Evolutionary conservation across 352 stramenopile species (phyloP), one percentile per base, ranked within the genome.

Genomic region (Pythium rishiriense): DNA sequence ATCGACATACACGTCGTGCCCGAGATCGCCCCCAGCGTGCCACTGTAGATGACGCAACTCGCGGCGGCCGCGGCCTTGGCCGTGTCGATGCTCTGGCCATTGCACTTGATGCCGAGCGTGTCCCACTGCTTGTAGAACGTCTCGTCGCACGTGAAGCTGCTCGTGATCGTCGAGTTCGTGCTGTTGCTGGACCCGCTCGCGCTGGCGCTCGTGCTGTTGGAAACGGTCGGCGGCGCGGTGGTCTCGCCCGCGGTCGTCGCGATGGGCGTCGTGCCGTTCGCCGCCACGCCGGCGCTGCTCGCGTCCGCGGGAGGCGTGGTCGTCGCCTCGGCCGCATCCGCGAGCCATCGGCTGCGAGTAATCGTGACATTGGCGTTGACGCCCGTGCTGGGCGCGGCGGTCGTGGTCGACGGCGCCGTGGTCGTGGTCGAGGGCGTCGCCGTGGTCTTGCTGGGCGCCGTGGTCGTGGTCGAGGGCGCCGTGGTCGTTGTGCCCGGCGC

Each of bases 121-220:
- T 85, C 58, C 86, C 86, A 94, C 64, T 82, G 60, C 39, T 72
- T 83, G 78, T 94, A 94, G 58, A 94, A 94, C 2, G 73, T 82
- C 53, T 77, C 84, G 64, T 94, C 86, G 37, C 86, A 94, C 14
- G 66, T 76, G 48, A 94, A 33, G 61, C 39, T 68, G 51, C 53
- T 57, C 29, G 21, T 51, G n/a, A 11, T 19, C 1, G 19, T 54
- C 48, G 46, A 19, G 7, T 31, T 47, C 14, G 62, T 69, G 4
- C 29, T 37, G 47, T 62, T 69, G 54, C 46, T 52, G 26, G 17
- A 37, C 4, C 14, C 22, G 25, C 37, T 59, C 37, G 37, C 37
- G 52, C 50, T 59, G 24, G 26, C 31, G 14, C 17, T 31, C 17
- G 41, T 64, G 48, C 22, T 59, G n/a, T 51, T 39, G 28, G 29